Conservation (phyloP, 2,329 filamentous ascomycete species). For the Orbilia javanica region DNA sequence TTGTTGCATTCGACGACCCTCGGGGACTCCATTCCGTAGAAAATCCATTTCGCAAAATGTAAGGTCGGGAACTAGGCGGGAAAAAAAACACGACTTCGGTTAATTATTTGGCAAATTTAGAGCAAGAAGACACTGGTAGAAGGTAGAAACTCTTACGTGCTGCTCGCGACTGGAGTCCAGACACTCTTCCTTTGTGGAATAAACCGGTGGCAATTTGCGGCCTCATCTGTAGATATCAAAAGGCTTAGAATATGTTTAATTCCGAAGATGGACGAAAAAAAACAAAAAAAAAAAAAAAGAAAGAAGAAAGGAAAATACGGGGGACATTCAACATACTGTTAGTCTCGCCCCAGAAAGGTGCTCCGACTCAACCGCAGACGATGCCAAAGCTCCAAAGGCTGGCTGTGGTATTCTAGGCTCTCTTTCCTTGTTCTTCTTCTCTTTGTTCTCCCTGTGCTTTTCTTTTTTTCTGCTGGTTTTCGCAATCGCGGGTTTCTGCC, state of each 20-base stretch:
- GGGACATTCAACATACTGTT: conserved; percentile 43
- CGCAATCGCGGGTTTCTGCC: conserved; percentile 34
- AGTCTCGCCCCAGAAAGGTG: conserved; percentile 38
- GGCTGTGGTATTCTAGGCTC: conserved; percentile 24
- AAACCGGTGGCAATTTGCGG: conserved; percentile 36
- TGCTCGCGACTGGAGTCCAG: conserved; percentile 28
- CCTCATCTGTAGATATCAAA: conserved; percentile 24
- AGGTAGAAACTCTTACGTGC: conserved; percentile 27
- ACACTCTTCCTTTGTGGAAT: conserved; percentile 51
- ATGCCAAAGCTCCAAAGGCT: conserved; percentile 48
- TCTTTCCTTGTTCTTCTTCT: conserved; percentile 19
- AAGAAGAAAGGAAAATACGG: conserved; percentile 26
- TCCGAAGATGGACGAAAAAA: no score
- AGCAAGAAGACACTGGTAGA: neutral
- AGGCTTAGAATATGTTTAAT: conserved; percentile 12
- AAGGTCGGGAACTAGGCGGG: conserved; percentile 51
- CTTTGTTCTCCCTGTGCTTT: neutral
- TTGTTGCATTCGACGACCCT: neutral
- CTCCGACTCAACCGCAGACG: conserved; percentile 52
- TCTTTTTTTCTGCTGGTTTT: conserved; percentile 32
- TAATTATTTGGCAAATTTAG: neutral
- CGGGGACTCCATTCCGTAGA: conserved; percentile 10
- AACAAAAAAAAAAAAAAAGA: no score
- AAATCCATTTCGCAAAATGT: conserved; percentile 53
- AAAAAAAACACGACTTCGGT: neutral